Evolutionary conservation across 2,329 filamentous ascomycete genomes (phyloP), one percentile per base, ranked within the genome.

Genomic region (Pleoardoris graminearum): DNA sequence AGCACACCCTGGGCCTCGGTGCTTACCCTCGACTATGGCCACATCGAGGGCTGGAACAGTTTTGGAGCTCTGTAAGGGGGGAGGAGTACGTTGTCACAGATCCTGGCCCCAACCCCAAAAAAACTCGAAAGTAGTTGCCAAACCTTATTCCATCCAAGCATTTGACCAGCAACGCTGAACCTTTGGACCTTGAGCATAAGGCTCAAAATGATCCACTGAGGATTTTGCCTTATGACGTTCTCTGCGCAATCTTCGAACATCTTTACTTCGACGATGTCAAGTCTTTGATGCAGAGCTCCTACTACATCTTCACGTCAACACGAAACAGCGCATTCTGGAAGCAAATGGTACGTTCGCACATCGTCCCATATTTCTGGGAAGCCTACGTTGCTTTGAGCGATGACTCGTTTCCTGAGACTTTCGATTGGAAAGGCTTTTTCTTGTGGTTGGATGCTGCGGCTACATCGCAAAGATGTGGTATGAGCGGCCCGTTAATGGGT

Each of bases 401-500:
- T 12, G 17, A 19, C n/a, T 17, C 17, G 2, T 8, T 7, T 11
- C 2, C 29, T 10, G 43, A 27, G 16, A 16, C 7, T 17, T 30
- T 44, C 29, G 52, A 25, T 50, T 33, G 29, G 37, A 53, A 46
- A 16, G 14, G 25, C 11, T 23, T 51, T 2, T 58, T 52, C 16
- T 37, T 62, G n/a, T 64, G 63, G 57, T 27, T 62, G 23, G 52
- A 60, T n/a, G 32, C 22, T 38, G 16, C 25, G 17, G 59, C 61
- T 6, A 52, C 39, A 1, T 51, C 63, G n/a, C n/a, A n/a, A 21
- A 46, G 35, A 3, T 33, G 48, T 12, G 56, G 57, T 2, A 54
- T 64, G 54, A 44, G 29, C 12, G 60, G 60, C 3, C 52, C 55
- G 6, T 62, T 65, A 19, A 55, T 67, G 58, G 55, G 54, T 6